A percentile compares a stretch with the other conserved stretches of the same genome.
These are phyloP conservation scores for Rhodotorula diobovata DNA, from an alignment of 768 basidiomycete genomes.

Conservation along the genomic window DNA sequence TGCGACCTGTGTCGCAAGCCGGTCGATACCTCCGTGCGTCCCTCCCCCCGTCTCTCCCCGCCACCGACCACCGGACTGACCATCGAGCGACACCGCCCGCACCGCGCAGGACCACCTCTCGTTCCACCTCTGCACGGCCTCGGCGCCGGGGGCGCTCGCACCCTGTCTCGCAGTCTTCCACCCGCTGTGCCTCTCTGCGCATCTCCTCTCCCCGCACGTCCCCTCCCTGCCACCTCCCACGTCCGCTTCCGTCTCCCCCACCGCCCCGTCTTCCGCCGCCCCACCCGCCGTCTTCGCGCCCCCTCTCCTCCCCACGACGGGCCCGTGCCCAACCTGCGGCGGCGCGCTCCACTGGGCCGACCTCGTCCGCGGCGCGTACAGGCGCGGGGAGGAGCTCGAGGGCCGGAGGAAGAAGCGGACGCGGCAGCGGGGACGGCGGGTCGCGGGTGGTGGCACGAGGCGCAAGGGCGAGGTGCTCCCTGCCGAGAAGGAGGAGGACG, in stretches of 20 bases:
- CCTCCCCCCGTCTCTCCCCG: neutral
- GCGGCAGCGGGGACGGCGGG: neutral
- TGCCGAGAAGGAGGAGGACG: slow-evolving; percentile 44
- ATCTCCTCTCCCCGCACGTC: slow-evolving; percentile 10
- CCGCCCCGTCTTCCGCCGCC: neutral
- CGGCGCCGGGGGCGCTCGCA: slow-evolving; percentile 23
- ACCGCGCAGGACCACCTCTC: slow-evolving; percentile 42
- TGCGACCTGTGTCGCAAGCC: slow-evolving; percentile 35
- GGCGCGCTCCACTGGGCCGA: slow-evolving; percentile 45
- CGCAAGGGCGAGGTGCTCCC: neutral
- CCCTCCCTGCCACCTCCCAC: neutral
- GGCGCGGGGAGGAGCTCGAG: slow-evolving; percentile 41
- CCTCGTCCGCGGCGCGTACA: slow-evolving; percentile 46
- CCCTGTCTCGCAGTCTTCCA: slow-evolving; percentile 32
- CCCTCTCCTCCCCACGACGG: slow-evolving; percentile 44
- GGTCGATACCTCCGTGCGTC: slow-evolving; percentile 40
- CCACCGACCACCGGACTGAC: no score
- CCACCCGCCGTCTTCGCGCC: neutral
- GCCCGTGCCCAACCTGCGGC: slow-evolving; percentile 45
- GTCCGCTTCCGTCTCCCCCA: neutral
- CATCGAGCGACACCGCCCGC: no score
- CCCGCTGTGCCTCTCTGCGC: slow-evolving; percentile 4
- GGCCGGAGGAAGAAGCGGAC: slow-evolving; percentile 30
- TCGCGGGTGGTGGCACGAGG: slow-evolving; percentile 42
- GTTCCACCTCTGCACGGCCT: slow-evolving; percentile 44